Conservation (phyloP, 345 rosid species). For the Euphorbia pulcherrima region DNA sequence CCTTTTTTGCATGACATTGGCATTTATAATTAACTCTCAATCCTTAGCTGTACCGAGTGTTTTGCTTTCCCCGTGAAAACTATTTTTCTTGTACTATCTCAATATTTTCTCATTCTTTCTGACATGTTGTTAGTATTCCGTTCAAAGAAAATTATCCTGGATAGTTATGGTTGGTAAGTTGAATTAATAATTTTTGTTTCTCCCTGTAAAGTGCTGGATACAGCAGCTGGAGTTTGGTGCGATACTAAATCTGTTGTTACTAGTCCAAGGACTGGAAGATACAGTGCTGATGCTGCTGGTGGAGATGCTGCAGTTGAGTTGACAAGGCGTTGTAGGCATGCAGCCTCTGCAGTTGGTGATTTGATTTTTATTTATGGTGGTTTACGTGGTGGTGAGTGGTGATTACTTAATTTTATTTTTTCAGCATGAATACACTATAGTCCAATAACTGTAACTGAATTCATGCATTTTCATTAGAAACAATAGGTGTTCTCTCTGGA, state of each 20-base stretch:
- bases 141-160: background rate
- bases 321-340: constrained; percentile 99
- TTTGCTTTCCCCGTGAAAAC: too few relatives aligned
- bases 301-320: constrained; percentile 97
- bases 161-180: background rate
- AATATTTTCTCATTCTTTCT: background rate
- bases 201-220: constrained; percentile 74
- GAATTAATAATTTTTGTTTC: constrained; percentile 2
- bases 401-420: constrained; percentile 2
- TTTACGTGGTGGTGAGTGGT: constrained; percentile 87
- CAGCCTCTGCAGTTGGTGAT: constrained; percentile 96
- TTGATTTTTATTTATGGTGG: constrained; percentile 95
- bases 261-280: constrained; percentile 87
- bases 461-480: background rate
- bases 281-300: constrained; percentile 92
- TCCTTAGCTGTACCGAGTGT: background rate
- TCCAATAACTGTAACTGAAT: background rate
- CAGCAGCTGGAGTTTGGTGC: constrained; percentile 99
- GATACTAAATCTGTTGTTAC: constrained; percentile 97
- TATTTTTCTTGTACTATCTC: background rate
- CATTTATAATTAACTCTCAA: background rate
- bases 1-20: background rate
- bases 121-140: background rate
- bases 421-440: background rate
- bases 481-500: background rate